Evolutionary conservation across 2,329 filamentous ascomycete genomes (phyloP), one percentile per base, ranked within the genome.

Genomic region (Fusarium nisikadoi): DNA sequence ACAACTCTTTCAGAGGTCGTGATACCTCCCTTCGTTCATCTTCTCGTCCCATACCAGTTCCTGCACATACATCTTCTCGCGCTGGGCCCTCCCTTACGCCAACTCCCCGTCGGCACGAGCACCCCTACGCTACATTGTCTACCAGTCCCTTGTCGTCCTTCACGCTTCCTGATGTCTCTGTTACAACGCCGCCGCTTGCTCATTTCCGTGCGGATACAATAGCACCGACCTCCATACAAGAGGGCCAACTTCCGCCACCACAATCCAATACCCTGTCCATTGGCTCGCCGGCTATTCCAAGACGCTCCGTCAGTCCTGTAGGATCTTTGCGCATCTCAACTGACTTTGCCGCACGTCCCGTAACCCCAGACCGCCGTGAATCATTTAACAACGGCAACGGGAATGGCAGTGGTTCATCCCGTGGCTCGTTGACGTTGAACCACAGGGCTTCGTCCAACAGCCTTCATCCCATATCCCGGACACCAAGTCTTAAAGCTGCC

Each of bases 401-500:
- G 61, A 79, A 80, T 70, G 70, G 76, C 19, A 72, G 70, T 61
- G 75, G 80, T 45, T 81, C 81, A 19, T 73, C 79, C 23, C 77
- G 76, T 42, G 70, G 60, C 42, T 76, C 75, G 33, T 62, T 72
- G 23, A 72, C 79, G 20, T 33, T 81, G 45, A 76, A 79, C 27
- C 77, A 76, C 45, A 78, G 73, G 45, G 62, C 76, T 19, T 82
- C 81, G 20, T 67, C 75, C 16, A 76, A 70, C 62, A 81, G 75
- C 50, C 78, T 89, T n/a, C 82, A 81, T 50, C 86, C 86, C 10
- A 78, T 90, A 23, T 87, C 87, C 27, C 84, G 89, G 73, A 91
- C 89, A 1, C 89, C 89, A 6, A 91, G 89, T 77, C 80, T 91
- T 67, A 90, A 90, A 76, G 84, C 87, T n/a, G 83, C 86, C 50